Evolutionary conservation across 768 basidiomycete genomes (phyloP), one percentile per base, ranked within the genome.

Genomic region (Saitozyma sp.): DNA sequence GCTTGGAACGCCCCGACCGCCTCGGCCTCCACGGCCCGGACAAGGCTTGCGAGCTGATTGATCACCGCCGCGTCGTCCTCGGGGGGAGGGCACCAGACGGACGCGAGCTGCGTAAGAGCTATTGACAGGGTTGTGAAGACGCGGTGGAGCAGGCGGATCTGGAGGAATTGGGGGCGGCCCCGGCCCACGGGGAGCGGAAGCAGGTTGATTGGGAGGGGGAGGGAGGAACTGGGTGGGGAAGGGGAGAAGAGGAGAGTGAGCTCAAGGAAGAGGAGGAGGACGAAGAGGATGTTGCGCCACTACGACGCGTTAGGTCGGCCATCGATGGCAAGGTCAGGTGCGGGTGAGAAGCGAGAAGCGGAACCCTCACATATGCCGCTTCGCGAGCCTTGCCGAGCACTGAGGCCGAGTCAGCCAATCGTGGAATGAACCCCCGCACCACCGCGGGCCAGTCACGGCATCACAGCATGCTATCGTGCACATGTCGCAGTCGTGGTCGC

Each of bases 261-360:
- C 54, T 76, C 74, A 29, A 50, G 41, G 9, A 63, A 14, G 9
- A 76, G 58, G 3, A 73, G 63, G 8, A 73, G 29, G 50, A 58
- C 41, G 62, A 76, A 69, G 14, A 76, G 53, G 19, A 61, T 64
- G 37, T 63, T 45, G 4, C 71, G 60, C 71, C 71, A 76, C 74
- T 75, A 37, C 10, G 39, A 11, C 19, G 9, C 8, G 48, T 56
- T 37, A 57, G 29, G 29, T 29, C 29, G 29, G 29, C 29, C 29
- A 29, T 29, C 29, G 29, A 29, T 29, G 29, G 5, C 5, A 29
- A 29, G 29, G 29, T 29, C 29, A 5, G 29, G 49, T n/a, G 3
- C 41, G n/a, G 46, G 51, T 55, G 40, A 20, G 52, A 56, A 17
- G 48, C 16, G 49, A 20, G 40, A n/a, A 52, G 16, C 9, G 41